A percentile compares a stretch with the other conserved stretches of the same genome.
phyloP scores from a whole-genome alignment of 306 rosid genomes.

The Inga leiocalycina region DNA sequence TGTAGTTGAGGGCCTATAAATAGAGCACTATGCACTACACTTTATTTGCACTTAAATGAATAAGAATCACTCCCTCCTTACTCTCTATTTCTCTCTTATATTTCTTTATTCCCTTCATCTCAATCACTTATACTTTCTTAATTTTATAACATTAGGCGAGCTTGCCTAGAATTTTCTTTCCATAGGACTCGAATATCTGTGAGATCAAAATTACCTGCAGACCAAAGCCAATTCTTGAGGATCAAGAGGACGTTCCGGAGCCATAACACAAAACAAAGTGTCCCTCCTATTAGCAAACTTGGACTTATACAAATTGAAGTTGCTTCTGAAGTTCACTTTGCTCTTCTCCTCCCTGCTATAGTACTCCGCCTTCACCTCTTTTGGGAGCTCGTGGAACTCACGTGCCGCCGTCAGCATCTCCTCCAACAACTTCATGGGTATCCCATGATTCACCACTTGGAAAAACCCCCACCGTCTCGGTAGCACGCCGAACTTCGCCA shows the following conservation, averaged over 20 bases:
- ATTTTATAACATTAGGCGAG: no score
- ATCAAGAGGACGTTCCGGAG: conserved; percentile 34
- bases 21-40: no score
- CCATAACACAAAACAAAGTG: conserved; percentile 47
- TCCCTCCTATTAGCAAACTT: conserved; percentile 58
- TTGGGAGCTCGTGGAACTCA: conserved; percentile 49
- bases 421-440: conserved; percentile 34
- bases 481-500: conserved; percentile 30
- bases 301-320: conserved; percentile 45
- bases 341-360: conserved; percentile 37
- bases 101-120: no score
- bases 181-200: no score
- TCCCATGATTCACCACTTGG: conserved; percentile 57
- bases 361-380: conserved; percentile 41
- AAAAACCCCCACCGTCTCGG: conserved; percentile 49
- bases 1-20: no score
- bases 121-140: no score
- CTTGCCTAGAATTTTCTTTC: no score
- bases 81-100: no score
- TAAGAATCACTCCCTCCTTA: no score
- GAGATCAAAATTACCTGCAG: not conserved
- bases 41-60: no score
- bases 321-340: conserved; percentile 48
- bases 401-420: conserved; percentile 42
- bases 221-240: conserved; percentile 35